Evolutionary conservation across 129 eudicot species (phyloP).

Genomic region (Helichrysum umbraculigerum): DNA sequence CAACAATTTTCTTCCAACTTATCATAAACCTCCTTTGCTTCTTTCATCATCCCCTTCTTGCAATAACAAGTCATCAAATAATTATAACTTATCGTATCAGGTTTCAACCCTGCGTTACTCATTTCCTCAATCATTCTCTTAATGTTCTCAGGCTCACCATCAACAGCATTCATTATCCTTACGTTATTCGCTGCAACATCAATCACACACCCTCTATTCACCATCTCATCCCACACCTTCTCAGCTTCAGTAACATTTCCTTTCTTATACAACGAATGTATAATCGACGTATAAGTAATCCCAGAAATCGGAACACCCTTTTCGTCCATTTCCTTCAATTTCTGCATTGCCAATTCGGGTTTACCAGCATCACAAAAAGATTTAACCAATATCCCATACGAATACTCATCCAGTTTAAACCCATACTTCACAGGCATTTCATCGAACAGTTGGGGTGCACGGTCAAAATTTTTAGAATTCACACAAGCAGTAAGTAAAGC

Average conservation of each 20-base stretch:
- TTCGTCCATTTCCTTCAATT: slow-evolving; percentile 62
- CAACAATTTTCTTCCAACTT: slow-evolving; percentile 53
- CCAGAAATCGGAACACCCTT: slow-evolving; percentile 51
- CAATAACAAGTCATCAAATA: slow-evolving; percentile 78
- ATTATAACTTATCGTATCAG: slow-evolving; percentile 72
- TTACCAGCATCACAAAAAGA: slow-evolving; percentile 66
- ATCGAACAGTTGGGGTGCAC: slow-evolving; percentile 58
- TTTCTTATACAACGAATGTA: slow-evolving; percentile 61
- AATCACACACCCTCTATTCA: slow-evolving; percentile 45
- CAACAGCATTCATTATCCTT: slow-evolving; percentile 49
- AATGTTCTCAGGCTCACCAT: slow-evolving; percentile 56
- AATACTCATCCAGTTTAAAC: slow-evolving; percentile 50
- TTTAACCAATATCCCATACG: slow-evolving; percentile 70
- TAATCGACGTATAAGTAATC: slow-evolving; percentile 56
- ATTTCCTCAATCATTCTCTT: slow-evolving; percentile 73
- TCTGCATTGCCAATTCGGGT: slow-evolving; percentile 58
- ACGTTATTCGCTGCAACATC: slow-evolving; percentile 82
- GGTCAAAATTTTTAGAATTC: slow-evolving; percentile 36
- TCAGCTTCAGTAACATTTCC: slow-evolving; percentile 66
- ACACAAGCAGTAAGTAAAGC: slow-evolving; percentile 65
- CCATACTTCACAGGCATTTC: slow-evolving; percentile 61
- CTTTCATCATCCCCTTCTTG: slow-evolving; percentile 74
- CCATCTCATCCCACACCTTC: slow-evolving; percentile 73
- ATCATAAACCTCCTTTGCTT: slow-evolving; percentile 63
- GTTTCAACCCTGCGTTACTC: slow-evolving; percentile 49